Conservation (phyloP, 2,329 filamentous ascomycete genomes). For the Scedosporium apiospermum region DNA sequence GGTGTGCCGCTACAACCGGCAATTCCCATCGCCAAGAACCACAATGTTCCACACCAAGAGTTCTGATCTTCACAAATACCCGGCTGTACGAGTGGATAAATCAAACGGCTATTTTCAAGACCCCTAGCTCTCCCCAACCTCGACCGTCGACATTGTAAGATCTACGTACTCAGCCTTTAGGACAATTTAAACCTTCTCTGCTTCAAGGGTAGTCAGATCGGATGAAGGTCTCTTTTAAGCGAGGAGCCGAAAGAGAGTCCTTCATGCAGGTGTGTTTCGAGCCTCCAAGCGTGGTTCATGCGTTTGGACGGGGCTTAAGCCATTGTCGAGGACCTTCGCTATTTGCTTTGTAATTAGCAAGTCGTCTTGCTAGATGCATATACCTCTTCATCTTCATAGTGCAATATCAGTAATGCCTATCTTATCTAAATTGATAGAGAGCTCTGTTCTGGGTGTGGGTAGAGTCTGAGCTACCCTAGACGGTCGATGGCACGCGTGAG, state of each 20-base stretch:
- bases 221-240: not conserved
- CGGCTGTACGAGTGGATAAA: slow-evolving; percentile 3
- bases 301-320: not conserved
- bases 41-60: not conserved
- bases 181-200: not conserved
- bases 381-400: not conserved
- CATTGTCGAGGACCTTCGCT: not conserved
- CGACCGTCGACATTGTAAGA: not conserved
- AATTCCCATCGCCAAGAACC: not conserved
- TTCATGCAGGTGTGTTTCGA: slow-evolving; percentile 1
- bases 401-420: not conserved
- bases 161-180: not conserved
- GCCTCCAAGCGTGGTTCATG: not conserved
- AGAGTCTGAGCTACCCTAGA: too few relatives aligned
- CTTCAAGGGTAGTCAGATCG: not conserved
- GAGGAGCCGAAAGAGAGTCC: not conserved
- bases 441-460: too few relatives aligned
- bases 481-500: too few relatives aligned
- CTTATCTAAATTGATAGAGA: too few relatives aligned
- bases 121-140: not conserved
- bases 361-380: not conserved
- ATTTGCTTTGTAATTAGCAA: not conserved
- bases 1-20: not conserved
- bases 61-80: slow-evolving; percentile 4
- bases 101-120: slow-evolving; percentile 1